These are phyloP conservation scores for Cairneyella variabilis DNA, from an alignment of 495 filamentous ascomycete species.

Conservation along the genomic window DNA sequence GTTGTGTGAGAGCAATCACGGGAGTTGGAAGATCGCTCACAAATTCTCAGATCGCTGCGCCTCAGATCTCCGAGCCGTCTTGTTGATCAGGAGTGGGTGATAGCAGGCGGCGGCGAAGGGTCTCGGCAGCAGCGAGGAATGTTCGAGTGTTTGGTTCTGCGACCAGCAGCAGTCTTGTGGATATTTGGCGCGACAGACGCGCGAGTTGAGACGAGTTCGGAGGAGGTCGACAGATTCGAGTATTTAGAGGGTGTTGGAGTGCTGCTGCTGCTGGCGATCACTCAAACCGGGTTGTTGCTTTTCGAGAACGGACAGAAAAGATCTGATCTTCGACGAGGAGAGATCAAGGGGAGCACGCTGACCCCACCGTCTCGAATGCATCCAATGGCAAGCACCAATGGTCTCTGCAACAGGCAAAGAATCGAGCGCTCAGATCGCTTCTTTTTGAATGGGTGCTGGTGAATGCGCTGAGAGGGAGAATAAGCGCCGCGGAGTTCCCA, in stretches of 20 bases:
- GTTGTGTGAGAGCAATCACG: constrained; percentile 11
- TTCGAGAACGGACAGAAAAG: constrained; percentile 2
- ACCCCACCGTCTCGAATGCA: constrained; percentile 15
- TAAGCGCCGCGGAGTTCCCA: constrained; percentile 20
- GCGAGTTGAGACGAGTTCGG: constrained; percentile 8
- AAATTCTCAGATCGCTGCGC: constrained; percentile 7
- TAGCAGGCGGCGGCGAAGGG: background rate
- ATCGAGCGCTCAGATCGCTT: constrained; percentile 17
- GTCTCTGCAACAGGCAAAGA: background rate
- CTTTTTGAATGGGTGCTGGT: no score
- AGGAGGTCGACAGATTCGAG: constrained; percentile 10
- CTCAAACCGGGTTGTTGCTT: constrained; percentile 9
- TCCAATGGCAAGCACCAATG: constrained; percentile 19
- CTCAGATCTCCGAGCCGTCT: background rate
- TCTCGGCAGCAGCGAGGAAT: constrained; percentile 11
- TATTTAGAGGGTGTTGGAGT: constrained; percentile 6
- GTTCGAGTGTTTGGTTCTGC: constrained; percentile 7
- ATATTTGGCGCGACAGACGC: constrained; percentile 25
- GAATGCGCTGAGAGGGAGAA: background rate
- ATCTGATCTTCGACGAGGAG: constrained; percentile 3
- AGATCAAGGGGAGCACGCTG: background rate
- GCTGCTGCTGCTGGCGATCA: constrained; percentile 3
- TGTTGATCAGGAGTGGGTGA: constrained; percentile 2
- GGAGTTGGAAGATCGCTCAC: constrained; percentile 2
- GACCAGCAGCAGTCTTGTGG: background rate